Conservation (phyloP, 2,329 filamentous ascomycete species). For the Penicillium sp. region DNA sequence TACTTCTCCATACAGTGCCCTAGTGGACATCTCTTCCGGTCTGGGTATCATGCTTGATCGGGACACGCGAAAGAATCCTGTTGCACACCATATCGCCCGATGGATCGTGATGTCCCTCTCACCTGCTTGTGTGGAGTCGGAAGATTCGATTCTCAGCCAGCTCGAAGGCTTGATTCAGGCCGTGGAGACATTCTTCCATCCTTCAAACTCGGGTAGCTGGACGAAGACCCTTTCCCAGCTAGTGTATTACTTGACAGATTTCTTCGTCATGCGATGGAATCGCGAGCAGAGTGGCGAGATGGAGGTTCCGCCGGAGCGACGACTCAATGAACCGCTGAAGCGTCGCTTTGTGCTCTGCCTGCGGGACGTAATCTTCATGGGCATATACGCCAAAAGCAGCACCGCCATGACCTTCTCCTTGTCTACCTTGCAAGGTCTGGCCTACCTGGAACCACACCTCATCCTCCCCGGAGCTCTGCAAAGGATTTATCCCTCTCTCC, state of each 20-base stretch:
- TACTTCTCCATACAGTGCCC: slow-evolving; percentile 79
- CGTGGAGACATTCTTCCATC: slow-evolving; percentile 97
- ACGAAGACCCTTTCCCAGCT: slow-evolving; percentile 86
- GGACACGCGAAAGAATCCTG: slow-evolving; percentile 88
- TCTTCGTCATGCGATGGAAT: slow-evolving; percentile 97
- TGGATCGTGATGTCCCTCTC: slow-evolving; percentile 94
- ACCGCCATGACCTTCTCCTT: slow-evolving; percentile 90
- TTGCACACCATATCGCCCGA: slow-evolving; percentile 85
- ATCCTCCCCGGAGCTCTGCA: slow-evolving; percentile 92
- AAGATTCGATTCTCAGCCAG: slow-evolving; percentile 75
- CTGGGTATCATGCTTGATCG: slow-evolving; percentile 83
- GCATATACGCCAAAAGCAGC: slow-evolving; percentile 91
- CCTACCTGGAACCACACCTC: slow-evolving; percentile 85
- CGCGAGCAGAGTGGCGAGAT: slow-evolving; percentile 90
- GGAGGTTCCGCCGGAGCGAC: slow-evolving; percentile 75
- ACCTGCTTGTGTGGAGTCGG: slow-evolving; percentile 71
- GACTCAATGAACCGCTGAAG: slow-evolving; percentile 76
- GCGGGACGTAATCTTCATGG: slow-evolving; percentile 95
- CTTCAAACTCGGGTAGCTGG: slow-evolving; percentile 91
- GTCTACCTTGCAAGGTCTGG: slow-evolving; percentile 81
- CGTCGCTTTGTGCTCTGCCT: slow-evolving; percentile 84
- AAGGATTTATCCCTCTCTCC: slow-evolving; percentile 93
- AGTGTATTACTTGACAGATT: slow-evolving; percentile 87
- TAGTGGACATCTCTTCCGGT: slow-evolving; percentile 78
- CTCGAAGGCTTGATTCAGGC: slow-evolving; percentile 91